These are phyloP conservation scores for Debaryomyces sp. DNA, from an alignment of 1,139 yeast genomes.

Conservation along the genomic window DNA sequence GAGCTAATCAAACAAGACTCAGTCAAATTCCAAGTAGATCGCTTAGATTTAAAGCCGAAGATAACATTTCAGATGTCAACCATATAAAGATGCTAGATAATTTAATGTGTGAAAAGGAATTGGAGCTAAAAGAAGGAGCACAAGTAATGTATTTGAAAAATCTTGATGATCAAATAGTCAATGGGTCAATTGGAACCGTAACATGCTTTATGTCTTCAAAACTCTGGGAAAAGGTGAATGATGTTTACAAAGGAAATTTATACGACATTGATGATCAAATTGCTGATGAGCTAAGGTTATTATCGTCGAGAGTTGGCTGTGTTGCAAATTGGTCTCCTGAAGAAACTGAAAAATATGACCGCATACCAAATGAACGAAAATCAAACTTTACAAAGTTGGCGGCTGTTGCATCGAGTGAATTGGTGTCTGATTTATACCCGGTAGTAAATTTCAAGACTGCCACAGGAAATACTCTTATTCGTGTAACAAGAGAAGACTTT, in stretches of 20 bases:
- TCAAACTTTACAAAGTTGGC: conserved; percentile 30
- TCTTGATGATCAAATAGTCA: conserved; percentile 47
- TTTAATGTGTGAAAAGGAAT: conserved; percentile 47
- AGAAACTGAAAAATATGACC: conserved; percentile 37
- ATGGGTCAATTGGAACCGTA: conserved; percentile 59
- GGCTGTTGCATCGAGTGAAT: conserved; percentile 34
- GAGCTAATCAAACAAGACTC: conserved; percentile 63
- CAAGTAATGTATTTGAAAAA: conserved; percentile 62
- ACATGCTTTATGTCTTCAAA: conserved; percentile 60
- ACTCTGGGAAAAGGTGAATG: conserved; percentile 31
- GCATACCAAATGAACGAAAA: conserved; percentile 32
- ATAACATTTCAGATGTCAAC: conserved; percentile 34
- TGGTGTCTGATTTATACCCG: conserved; percentile 45
- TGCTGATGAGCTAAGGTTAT: conserved; percentile 29
- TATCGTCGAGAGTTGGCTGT: conserved; percentile 29
- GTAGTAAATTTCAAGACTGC: conserved; percentile 55
- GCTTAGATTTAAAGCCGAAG: conserved; percentile 56
- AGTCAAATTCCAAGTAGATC: conserved; percentile 32
- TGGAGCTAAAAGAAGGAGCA: conserved; percentile 57
- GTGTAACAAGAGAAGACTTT: conserved; percentile 78
- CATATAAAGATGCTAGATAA: conserved; percentile 38
- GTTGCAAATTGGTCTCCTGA: conserved; percentile 38
- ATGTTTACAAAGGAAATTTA: conserved; percentile 24
- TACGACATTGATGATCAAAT: conserved; percentile 24
- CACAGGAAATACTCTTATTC: conserved; percentile 30